Evolutionary conservation across 306 rosid genomes (phyloP).

Genomic region (Vachellia collinsii): DNA sequence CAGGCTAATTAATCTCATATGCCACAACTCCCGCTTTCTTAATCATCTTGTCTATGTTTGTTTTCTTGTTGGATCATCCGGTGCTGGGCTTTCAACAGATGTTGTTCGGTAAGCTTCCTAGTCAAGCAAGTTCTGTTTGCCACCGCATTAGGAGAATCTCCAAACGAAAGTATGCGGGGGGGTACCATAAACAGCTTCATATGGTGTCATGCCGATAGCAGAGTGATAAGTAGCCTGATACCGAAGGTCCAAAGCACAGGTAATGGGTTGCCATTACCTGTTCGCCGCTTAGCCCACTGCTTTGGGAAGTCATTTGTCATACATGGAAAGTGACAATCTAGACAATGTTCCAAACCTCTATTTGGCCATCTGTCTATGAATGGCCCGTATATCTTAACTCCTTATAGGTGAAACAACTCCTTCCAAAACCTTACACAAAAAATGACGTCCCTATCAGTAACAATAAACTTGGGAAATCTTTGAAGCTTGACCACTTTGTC

Average conservation of each 20-base stretch:
- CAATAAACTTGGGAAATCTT: background rate
- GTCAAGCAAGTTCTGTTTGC: no score
- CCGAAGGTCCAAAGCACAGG: background rate
- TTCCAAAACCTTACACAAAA: background rate
- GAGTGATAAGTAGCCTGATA: no score
- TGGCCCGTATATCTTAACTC: background rate
- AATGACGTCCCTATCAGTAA: background rate
- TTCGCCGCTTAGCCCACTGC: background rate
- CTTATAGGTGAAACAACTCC: background rate
- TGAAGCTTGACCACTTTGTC: background rate
- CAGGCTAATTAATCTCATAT: no score
- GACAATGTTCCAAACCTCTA: background rate
- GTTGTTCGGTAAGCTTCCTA: no score
- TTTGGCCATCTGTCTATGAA: background rate
- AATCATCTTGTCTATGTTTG: no score
- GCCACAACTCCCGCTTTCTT: no score
- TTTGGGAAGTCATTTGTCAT: background rate
- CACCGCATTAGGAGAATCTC: no score
- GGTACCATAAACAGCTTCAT: no score
- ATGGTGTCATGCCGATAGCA: no score
- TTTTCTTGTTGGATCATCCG: no score
- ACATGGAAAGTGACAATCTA: background rate
- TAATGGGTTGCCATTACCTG: background rate
- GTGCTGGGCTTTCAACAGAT: no score
- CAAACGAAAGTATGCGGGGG: no score